These are phyloP conservation scores for Macadamia integrifolia DNA, from an alignment of 164 flowering plant genomes.

Conservation along the genomic window DNA sequence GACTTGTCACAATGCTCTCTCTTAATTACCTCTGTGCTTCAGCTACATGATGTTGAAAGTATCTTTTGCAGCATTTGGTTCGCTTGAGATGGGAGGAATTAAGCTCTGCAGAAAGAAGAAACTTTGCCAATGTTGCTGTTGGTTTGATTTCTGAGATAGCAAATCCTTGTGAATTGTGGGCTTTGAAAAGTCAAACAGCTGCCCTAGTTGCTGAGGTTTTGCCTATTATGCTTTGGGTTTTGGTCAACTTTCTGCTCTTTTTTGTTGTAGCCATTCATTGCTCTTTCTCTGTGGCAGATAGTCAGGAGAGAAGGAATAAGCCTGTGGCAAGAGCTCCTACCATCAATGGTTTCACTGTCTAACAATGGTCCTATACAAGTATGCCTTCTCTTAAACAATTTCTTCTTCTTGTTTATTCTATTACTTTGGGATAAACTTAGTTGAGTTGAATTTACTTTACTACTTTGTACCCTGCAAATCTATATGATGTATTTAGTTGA, in stretches of 20 bases:
- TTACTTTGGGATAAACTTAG: not conserved
- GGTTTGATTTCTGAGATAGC: conserved; percentile 76
- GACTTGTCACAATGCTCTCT: too few relatives aligned
- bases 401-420: conserved; percentile 2
- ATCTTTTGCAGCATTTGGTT: conserved; percentile 70
- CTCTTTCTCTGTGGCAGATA: conserved; percentile 43
- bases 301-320: conserved; percentile 80
- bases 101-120: conserved; percentile 46
- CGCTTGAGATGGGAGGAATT: conserved; percentile 92
- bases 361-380: conserved; percentile 76
- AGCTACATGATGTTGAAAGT: not conserved
- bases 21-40: too few relatives aligned
- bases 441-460: not conserved
- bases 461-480: not conserved
- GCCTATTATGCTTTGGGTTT: conserved; percentile 1
- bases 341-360: conserved; percentile 63
- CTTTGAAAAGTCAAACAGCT: conserved; percentile 94
- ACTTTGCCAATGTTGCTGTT: conserved; percentile 67
- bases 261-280: conserved; percentile 3
- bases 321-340: conserved; percentile 75
- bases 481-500: not conserved
- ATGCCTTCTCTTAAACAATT: conserved; percentile 10
- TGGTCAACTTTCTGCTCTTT: conserved; percentile 7
- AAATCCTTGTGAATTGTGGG: conserved; percentile 82
- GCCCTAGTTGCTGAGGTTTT: conserved; percentile 96